Evolutionary conservation across 2,329 filamentous ascomycete species (phyloP).

Genomic region (Beauveria sp.): DNA sequence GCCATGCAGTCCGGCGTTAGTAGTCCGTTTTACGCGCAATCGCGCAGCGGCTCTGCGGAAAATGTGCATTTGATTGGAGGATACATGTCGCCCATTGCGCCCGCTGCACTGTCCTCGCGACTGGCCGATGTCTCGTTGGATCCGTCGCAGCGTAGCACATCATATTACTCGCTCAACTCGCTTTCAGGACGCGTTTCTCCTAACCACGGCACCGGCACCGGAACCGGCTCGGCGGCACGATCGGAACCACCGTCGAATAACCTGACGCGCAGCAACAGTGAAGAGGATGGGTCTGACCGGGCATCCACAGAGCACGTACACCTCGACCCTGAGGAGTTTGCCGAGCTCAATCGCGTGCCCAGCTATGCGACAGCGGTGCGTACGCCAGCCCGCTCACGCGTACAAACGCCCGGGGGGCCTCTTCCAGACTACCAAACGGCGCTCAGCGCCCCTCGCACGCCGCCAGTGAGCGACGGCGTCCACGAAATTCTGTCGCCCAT

Average conservation of each 20-base stretch:
- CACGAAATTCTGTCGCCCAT: conserved; percentile 25
- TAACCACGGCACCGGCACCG: conserved; percentile 22
- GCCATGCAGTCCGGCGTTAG: conserved; percentile 60
- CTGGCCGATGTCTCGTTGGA: conserved; percentile 62
- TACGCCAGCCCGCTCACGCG: conserved; percentile 49
- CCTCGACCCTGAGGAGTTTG: conserved; percentile 51
- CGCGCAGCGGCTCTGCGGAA: conserved; percentile 71
- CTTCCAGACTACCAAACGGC: conserved; percentile 63
- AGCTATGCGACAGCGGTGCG: conserved; percentile 70
- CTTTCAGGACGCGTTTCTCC: conserved; percentile 37
- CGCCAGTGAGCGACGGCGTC: conserved; percentile 28
- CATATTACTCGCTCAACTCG: conserved; percentile 36
- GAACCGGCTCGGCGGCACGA: conserved; percentile 19
- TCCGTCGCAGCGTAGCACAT: conserved; percentile 36
- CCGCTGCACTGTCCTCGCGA: conserved; percentile 52
- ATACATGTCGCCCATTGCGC: conserved; percentile 27
- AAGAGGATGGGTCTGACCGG: conserved; percentile 42
- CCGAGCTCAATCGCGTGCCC: conserved; percentile 63
- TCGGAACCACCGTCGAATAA: conserved; percentile 35
- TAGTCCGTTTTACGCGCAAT: conserved; percentile 68
- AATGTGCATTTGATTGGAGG: conserved; percentile 54
- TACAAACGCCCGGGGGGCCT: conserved; percentile 37
- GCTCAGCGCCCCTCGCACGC: conserved; percentile 43
- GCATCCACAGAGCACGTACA: conserved; percentile 51
- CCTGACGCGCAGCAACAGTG: conserved; percentile 47